These are phyloP conservation scores for Leptoxyphium fumago DNA, from an alignment of 2,329 filamentous ascomycete species.

Conservation along the genomic window DNA sequence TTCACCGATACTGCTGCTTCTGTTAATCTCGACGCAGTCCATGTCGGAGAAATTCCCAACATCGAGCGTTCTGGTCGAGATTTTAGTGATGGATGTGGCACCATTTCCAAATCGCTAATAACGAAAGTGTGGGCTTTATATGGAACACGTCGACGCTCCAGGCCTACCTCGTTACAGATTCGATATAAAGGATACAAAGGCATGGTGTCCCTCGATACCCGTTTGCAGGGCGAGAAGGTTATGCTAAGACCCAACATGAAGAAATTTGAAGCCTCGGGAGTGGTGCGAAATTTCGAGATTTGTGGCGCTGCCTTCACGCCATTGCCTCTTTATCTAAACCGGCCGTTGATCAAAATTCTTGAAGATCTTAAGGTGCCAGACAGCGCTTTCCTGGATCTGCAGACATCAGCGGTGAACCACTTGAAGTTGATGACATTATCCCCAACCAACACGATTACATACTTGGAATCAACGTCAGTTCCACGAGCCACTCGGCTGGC, in stretches of 20 bases:
- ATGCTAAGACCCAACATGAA: constrained; percentile 59
- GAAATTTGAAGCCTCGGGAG: constrained; percentile 51
- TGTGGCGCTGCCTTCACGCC: constrained; percentile 55
- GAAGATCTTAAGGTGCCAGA: constrained; percentile 55
- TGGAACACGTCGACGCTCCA: constrained; percentile 28
- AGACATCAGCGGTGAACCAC: constrained; percentile 45
- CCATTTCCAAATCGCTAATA: constrained; percentile 48
- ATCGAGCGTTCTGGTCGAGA: constrained; percentile 41
- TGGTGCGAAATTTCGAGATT: constrained; percentile 46
- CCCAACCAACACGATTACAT: constrained; percentile 47
- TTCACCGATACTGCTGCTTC: constrained; percentile 62
- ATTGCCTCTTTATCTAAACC: constrained; percentile 57
- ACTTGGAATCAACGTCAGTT: constrained; percentile 48
- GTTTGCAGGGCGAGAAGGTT: constrained; percentile 43
- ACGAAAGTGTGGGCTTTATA: constrained; percentile 44
- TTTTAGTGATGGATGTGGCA: constrained; percentile 72
- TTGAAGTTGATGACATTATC: constrained; percentile 46
- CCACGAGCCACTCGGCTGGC: constrained; percentile 46
- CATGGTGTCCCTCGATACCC: constrained; percentile 56
- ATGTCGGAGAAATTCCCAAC: constrained; percentile 30
- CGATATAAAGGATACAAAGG: constrained; percentile 62
- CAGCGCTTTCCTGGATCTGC: constrained; percentile 48
- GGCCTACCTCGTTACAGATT: constrained; percentile 59
- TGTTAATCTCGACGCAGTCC: constrained; percentile 31
- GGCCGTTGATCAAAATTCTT: constrained; percentile 71